Evolutionary conservation across 1,139 yeast species (phyloP), one percentile per base, ranked within the genome.

Genomic region (Suhomyces coccinellae): DNA sequence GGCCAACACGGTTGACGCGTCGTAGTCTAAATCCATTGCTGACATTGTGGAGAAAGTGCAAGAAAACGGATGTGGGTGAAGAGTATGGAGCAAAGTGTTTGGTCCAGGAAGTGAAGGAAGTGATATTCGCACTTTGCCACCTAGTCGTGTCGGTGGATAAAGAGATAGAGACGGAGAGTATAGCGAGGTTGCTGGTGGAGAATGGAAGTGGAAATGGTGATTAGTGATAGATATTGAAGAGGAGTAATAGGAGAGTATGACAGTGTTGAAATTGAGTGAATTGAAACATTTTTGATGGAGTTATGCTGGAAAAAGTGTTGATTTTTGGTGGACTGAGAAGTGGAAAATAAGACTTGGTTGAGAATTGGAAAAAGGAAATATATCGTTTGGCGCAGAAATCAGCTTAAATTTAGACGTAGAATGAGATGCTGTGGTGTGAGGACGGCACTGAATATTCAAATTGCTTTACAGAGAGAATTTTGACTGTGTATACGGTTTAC

Each of bases 1-100:
- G 36, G 85, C 82, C 55, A 90, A 75, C 13, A 85, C 81, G 6
- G 88, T 84, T 31, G 87, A 67, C 30, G 71, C 66, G 47, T 72
- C 85, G 67, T 61, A 72, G 65, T 70, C 75, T 36, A 69, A 52
- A 43, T 69, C 75, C 76, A 71, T 71, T 30, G 60, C 57, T 37
- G 53, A 50, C 54, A 52, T 51, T 26, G 9, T 46, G 45, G 41
- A 17, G 11, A 30, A 30, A 15, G 35, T 24, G 14, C 38, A n/a
- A 37, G 28, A 26, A 27, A 29, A 9, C 17, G 10, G n/a, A 9
- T 10, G 13, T 16, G 24, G 29, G 17, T 34, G 29, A 5, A 26
- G n/a, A 10, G 29, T 10, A 26, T 26, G 12, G 29, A 26, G 29
- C 11, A 26, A 20, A 20, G 24, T 20, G 24, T 20, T 20, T 20